Percentiles rank a stretch among this genome's conserved stretches.
Conservation (phyloP, 441 rosid genomes). For the Pelargonium australe region DNA sequence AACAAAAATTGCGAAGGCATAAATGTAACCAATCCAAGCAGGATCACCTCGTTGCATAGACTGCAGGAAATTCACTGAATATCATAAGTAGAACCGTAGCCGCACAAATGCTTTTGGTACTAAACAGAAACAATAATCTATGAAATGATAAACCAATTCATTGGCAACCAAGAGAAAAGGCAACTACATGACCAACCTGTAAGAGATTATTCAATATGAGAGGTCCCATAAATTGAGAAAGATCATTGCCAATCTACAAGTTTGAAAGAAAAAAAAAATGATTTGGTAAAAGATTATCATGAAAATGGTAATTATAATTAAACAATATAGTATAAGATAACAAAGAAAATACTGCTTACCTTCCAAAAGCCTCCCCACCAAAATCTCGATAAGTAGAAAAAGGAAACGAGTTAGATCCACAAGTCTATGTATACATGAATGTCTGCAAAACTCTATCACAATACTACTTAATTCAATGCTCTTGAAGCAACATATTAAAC, state of each 20-base stretch:
- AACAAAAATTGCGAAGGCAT: constrained; percentile 73
- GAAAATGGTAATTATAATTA: not conserved
- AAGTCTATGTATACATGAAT: not conserved
- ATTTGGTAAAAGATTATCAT: constrained; percentile 11
- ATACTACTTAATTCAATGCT: too few relatives aligned
- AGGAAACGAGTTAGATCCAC: constrained; percentile 20
- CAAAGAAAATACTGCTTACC: constrained; percentile 34
- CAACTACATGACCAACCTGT: constrained; percentile 44
- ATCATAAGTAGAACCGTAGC: constrained; percentile 11
- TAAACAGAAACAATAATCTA: not conserved
- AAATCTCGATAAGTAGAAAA: constrained; percentile 45
- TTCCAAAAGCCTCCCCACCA: constrained; percentile 99
- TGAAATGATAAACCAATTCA: too few relatives aligned
- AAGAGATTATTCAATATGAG: constrained; percentile 74
- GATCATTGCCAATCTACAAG: constrained; percentile 78
- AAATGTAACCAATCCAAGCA: constrained; percentile 90
- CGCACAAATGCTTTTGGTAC: not conserved
- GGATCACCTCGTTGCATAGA: constrained; percentile 96
- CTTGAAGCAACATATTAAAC: too few relatives aligned
- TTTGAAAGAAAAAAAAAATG: constrained; percentile 18
- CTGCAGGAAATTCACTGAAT: constrained; percentile 44
- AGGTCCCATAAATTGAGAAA: constrained; percentile 97
- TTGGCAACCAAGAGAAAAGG: not conserved
- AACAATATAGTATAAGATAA: constrained; percentile 13
- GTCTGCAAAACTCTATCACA: too few relatives aligned